These are phyloP conservation scores for Xylaria palmicola DNA, from an alignment of 495 filamentous ascomycete genomes.

Conservation along the genomic window DNA sequence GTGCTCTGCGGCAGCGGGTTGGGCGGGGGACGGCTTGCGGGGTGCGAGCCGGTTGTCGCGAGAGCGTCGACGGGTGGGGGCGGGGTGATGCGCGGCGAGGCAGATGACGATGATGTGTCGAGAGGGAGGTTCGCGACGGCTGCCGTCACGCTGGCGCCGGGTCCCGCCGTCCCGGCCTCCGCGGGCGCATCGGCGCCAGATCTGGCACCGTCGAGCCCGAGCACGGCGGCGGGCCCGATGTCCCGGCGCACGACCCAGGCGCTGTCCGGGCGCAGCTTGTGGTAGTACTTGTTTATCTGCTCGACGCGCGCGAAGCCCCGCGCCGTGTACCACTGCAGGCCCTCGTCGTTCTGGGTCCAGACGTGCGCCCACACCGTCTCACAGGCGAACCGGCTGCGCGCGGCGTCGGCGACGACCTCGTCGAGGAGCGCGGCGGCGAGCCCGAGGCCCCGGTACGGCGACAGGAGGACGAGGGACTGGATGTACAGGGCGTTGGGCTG, in stretches of 20 bases:
- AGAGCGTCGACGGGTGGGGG: background rate
- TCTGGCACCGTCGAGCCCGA: background rate
- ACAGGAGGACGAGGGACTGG: slow-evolving; percentile 77
- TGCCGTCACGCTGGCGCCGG: slow-evolving; percentile 25
- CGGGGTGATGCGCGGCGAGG: background rate
- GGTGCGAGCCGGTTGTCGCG: background rate
- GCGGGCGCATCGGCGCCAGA: background rate
- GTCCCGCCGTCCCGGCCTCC: background rate
- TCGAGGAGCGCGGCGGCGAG: slow-evolving; percentile 73
- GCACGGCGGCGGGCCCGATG: slow-evolving; percentile 22
- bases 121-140: slow-evolving; percentile 29
- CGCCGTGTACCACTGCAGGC: slow-evolving; percentile 77
- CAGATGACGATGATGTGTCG: background rate
- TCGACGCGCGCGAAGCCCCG: slow-evolving; percentile 68
- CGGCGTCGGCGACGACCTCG: slow-evolving; percentile 49
- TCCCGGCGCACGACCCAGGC: slow-evolving; percentile 68
- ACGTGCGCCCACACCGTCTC: slow-evolving; percentile 77
- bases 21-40: background rate
- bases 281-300: slow-evolving; percentile 74
- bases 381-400: slow-evolving; percentile 30
- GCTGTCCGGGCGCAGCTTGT: slow-evolving; percentile 73
- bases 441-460: slow-evolving; percentile 76
- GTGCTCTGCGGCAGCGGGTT: slow-evolving; percentile 9
- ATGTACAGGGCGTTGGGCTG: slow-evolving; percentile 69
- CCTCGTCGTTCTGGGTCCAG: slow-evolving; percentile 89